These are phyloP conservation scores for Stephania cephalantha DNA, from an alignment of 164 flowering plant species.

Conservation along the genomic window DNA sequence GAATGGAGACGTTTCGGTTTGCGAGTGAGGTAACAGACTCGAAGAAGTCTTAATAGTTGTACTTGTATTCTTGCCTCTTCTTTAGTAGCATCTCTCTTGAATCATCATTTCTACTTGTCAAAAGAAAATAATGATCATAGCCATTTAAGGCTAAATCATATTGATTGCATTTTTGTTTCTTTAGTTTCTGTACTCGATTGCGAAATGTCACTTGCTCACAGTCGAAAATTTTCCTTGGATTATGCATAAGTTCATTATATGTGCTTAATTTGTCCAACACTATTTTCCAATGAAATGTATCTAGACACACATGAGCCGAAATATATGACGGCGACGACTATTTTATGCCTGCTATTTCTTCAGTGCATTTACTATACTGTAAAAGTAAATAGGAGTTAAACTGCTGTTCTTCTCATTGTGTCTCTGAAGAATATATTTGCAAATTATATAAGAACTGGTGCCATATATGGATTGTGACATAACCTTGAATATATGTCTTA, in stretches of 20 bases:
- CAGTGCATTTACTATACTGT: not conserved
- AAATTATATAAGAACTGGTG: not conserved
- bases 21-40: slow-evolving; percentile 29
- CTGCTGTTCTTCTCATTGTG: not conserved
- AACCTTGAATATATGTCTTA: not conserved
- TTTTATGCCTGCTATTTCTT: not conserved
- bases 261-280: not conserved
- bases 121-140: too few species aligned
- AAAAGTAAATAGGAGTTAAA: not conserved
- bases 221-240: not conserved
- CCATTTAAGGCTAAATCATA: too few species aligned
- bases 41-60: not conserved
- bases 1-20: slow-evolving; percentile 66
- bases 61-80: not conserved
- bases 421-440: not conserved
- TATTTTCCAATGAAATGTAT: not conserved
- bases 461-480: not conserved
- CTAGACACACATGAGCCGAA: not conserved
- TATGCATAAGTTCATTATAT: not conserved
- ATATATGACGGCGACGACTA: not conserved
- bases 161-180: too few species aligned
- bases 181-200: too few species aligned
- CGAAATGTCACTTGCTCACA: not conserved
- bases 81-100: not conserved
- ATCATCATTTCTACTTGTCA: not conserved